Base-by-base conservation (phyloP, 1,284 basidiomycete genomes). In the Exsudoporus floridanus region DNA sequence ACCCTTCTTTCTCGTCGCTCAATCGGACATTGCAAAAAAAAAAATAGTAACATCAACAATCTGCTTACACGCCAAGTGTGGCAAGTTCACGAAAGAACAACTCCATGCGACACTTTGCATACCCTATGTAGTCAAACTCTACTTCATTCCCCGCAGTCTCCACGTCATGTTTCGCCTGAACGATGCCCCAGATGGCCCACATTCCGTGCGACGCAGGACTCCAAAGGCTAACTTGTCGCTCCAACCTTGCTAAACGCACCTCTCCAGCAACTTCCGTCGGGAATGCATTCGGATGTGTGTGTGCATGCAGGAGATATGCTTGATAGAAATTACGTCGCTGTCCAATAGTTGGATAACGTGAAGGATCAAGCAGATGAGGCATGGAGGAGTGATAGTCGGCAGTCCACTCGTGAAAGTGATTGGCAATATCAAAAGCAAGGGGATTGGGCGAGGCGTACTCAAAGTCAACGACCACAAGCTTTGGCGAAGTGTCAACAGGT, bases 381-480 rank as follows among this genome's bases (percentile, higher is more conserved):
- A 81, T 82, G 21, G 79, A 68, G 7, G 81, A 79, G 66, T 92
- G 88, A 70, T 97, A 98, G 71, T 96, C 81, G 18, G 92, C 89
- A 27, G 90, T 90, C 94, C 94, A 97, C 73, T 97, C 94, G 67
- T 92, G 86, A 73, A 96, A 97, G 73, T 97, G 94, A 73, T 97
- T 97, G 54, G 90, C 94, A 63, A 98, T 93, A 69, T 98, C 94
- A 72, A 86, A 95, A 3, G 91, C 89, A 4, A 92, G 84, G 27
- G 92, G 85, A 69, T 96, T 97, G 3, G 90, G 88, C 0, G 86
- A 80, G 8, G 94, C 92, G 66, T 97, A 98, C 73, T 98, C 94
- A 67, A 96, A 97, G 72, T 97, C 94, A 58, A 97, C 91, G 34
- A 97, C 92, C 65, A 95, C 90, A 62, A 95, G 86, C 89, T 93